Base-by-base conservation (phyloP, 495 filamentous ascomycete species). In the Astrocystis sublimbata region DNA sequence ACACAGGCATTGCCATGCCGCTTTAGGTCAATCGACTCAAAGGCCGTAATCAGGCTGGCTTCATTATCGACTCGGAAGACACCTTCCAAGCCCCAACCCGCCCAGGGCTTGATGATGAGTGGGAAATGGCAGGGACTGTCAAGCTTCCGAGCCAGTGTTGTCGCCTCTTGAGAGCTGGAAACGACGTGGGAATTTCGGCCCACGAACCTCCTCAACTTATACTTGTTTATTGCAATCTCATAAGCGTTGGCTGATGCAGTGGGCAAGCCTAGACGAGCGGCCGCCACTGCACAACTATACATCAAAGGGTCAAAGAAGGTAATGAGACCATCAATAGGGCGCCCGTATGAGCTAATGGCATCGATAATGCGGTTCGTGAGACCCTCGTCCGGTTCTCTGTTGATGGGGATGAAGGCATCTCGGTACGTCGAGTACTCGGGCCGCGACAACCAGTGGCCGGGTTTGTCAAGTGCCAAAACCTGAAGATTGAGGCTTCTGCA, bases 211-310 rank as follows among this genome's bases (percentile, higher is more conserved):
- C 51, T 26, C n/a, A 31, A 4, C 31, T 15, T 12, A 31, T 36
- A 54, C 51, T 54, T 54, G 23, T 54, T 23, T 23, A 31, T 36
- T n/a, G 51, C 51, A 1, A 54, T 12, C 26, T 26, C 51, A 31
- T 54, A 54, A 19, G 51, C 51, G 13, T 13, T 15, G 30, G 30
- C n/a, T 13, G 51, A 13, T 13, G n/a, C 23, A 12, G 51, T 54
- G 3, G 51, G 51, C 30, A 54, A 17, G 24, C 21, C 23, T 7
- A 54, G 31, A 17, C 23, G 17, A 15, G n/a, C 7, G 31, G 31
- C 30, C 10, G 30, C 51, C n/a, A 13, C 31, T 26, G 51, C 51
- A 13, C 19, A n/a, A 5, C 10, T 13, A 13, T 26, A 13, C n/a
- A 15, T 33, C 13, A 19, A 54, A 23, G 15, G 35, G 31, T 54